phyloP scores from a whole-genome alignment of 2,329 filamentous ascomycete species.

The Ustilaginoidea virens region DNA sequence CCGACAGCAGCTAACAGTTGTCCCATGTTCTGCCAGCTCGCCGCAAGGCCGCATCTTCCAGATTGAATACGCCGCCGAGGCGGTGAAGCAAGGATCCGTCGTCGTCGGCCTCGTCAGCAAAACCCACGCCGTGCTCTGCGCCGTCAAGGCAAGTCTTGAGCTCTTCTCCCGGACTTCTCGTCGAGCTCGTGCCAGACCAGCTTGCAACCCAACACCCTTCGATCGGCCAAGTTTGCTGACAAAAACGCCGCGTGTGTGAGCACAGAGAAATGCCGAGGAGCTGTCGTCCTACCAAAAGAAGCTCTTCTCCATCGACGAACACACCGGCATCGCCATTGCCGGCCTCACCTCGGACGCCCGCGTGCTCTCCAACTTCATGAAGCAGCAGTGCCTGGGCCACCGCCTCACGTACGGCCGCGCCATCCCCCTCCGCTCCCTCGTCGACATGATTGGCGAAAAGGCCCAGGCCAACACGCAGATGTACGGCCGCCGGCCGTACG shows the following conservation, averaged over 20 bases:
- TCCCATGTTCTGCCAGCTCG: slow-evolving; percentile 47
- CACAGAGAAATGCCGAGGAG: slow-evolving; percentile 92
- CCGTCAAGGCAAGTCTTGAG: slow-evolving; percentile 69
- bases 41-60: slow-evolving; percentile 99
- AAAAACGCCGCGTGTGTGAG: slow-evolving; percentile 1
- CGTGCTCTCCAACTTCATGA: slow-evolving; percentile 99
- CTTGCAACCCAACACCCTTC: not conserved
- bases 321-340: slow-evolving; percentile 89
- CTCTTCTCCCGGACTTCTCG: too few relatives aligned
- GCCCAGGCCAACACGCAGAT: slow-evolving; percentile 97
- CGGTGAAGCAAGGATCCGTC: slow-evolving; percentile 96
- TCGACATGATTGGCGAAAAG: slow-evolving; percentile 85
- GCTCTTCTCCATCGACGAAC: slow-evolving; percentile 90
- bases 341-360: slow-evolving; percentile 95
- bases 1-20: slow-evolving; percentile 12
- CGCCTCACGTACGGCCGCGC: slow-evolving; percentile 91
- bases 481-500: slow-evolving; percentile 92
- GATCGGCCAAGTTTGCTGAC: not conserved
- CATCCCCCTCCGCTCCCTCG: slow-evolving; percentile 79
- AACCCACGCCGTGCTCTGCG: slow-evolving; percentile 90
- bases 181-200: too few relatives aligned
- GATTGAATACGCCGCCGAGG: slow-evolving; percentile 97
- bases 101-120: slow-evolving; percentile 96
- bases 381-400: slow-evolving; percentile 92
- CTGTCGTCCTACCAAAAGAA: slow-evolving; percentile 99